Percentiles rank a stretch among this genome's conserved stretches.
Evolutionary conservation across 2,329 filamentous ascomycete genomes (phyloP).

Genomic region (Fusarium penzigii): DNA sequence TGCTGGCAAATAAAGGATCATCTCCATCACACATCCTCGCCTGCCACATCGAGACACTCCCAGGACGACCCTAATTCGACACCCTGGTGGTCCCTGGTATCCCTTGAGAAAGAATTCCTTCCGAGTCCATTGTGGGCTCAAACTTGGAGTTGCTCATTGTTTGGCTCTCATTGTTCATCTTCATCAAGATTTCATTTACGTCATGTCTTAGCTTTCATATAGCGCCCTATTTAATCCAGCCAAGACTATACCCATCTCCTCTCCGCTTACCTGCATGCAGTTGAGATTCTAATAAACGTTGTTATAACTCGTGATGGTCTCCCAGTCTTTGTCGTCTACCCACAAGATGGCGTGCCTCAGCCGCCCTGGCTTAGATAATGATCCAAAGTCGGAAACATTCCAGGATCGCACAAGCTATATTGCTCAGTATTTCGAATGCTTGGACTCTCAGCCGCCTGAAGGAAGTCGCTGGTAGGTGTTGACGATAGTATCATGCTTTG

Average conservation of each 20-base stretch:
- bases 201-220: background rate
- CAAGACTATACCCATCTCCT: background rate
- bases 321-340: background rate
- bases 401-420: background rate
- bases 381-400: background rate
- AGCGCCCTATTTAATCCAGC: background rate
- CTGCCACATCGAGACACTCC: background rate
- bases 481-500: background rate
- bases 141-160: background rate
- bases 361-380: background rate
- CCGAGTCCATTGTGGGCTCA: background rate
- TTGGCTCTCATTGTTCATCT: background rate
- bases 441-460: no score
- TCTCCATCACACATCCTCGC: background rate
- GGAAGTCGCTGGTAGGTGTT: no score
- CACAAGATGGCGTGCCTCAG: background rate
- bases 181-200: background rate
- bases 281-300: no score
- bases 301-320: no score
- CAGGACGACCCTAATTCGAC: background rate
- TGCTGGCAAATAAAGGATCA: conserved; percentile 1
- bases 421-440: no score
- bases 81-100: background rate
- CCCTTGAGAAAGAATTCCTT: no score
- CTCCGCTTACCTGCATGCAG: no score